Evolutionary conservation across 441 rosid species (phyloP), one percentile per base, ranked within the genome.

Genomic region (Euphorbia schlechtendalii): DNA sequence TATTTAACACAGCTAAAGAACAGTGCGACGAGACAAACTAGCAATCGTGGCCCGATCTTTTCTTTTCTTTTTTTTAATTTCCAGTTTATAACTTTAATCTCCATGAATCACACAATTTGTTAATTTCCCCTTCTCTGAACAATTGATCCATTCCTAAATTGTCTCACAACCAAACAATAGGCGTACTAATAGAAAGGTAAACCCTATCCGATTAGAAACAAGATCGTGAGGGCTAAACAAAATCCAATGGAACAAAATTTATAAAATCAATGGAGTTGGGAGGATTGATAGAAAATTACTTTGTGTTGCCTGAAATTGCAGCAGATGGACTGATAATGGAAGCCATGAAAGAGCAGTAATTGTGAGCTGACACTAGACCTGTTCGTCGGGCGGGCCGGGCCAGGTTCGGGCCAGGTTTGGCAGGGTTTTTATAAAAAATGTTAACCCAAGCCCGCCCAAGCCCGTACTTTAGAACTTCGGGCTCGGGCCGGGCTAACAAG

Each of bases 281-380:
- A n/a, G 27, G 61, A 36, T n/a, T 27, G 56, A 38, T 15, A 9
- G 30, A 12, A 13, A 66, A 15, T 69, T 72, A 87, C 96, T 88
- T 79, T 76, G 61, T 66, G 77, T 69, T 76, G 79, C 61, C 43
- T 64, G 70, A 41, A 34, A 79, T 53, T 56, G 80, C 63, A 43
- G 71, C 67, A 8, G 85, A 70, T 56, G 80, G 80, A 70, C 65
- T 57, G 70, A 79, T 74, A 54, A 85, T 80, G 73, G 81, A 79
- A 66, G 90, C 94, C 96, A 83, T 62, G 13, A 53, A 43, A 38
- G 28, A 24, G 34, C 4, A 34, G 22, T 62, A 49, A 34, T 55
- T 57, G 30, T n/a, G n/a, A n/a, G n/a, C n/a, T n/a, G n/a, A n/a
- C n/a, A n/a, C n/a, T n/a, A n/a, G n/a, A n/a, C n/a, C n/a, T n/a